These are phyloP conservation scores for Neopestalotiopsis clavispora DNA, from an alignment of 2,329 filamentous ascomycete species.

Conservation along the genomic window DNA sequence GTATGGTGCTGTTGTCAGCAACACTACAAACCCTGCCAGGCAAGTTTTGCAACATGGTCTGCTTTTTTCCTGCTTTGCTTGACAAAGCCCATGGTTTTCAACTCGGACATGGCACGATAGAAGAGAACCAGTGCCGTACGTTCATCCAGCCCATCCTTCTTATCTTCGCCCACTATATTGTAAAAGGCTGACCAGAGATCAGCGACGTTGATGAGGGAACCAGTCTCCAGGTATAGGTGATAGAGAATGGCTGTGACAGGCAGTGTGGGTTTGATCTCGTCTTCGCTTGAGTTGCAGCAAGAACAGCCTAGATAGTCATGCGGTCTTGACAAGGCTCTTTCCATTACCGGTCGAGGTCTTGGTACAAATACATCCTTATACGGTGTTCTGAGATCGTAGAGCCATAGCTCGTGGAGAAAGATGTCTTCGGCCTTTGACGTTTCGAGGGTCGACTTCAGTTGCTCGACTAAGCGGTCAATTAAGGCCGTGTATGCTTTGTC, in stretches of 20 bases:
- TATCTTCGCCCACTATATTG: slow-evolving; percentile 59
- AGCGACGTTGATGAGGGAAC: slow-evolving; percentile 76
- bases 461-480: slow-evolving; percentile 60
- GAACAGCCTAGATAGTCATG: slow-evolving; percentile 79
- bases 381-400: slow-evolving; percentile 74
- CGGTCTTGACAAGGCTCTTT: slow-evolving; percentile 72
- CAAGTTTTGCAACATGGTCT: slow-evolving; percentile 86
- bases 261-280: slow-evolving; percentile 62
- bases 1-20: not conserved
- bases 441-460: slow-evolving; percentile 45
- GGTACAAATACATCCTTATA: slow-evolving; percentile 78
- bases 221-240: slow-evolving; percentile 79
- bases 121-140: slow-evolving; percentile 74
- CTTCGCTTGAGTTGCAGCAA: slow-evolving; percentile 62
- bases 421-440: slow-evolving; percentile 49
- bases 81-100: slow-evolving; percentile 84
- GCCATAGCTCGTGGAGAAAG: slow-evolving; percentile 73
- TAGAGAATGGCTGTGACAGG: slow-evolving; percentile 78
- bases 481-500: slow-evolving; percentile 74
- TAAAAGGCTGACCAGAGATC: slow-evolving; percentile 82
- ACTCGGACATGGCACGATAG: slow-evolving; percentile 82
- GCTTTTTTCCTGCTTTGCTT: slow-evolving; percentile 90
- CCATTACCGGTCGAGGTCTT: slow-evolving; percentile 70
- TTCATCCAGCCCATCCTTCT: slow-evolving; percentile 52
- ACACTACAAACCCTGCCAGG: slow-evolving; percentile 68